Evolutionary conservation across 306 rosid genomes (phyloP).

Genomic region (Cicer chorassanicum): DNA sequence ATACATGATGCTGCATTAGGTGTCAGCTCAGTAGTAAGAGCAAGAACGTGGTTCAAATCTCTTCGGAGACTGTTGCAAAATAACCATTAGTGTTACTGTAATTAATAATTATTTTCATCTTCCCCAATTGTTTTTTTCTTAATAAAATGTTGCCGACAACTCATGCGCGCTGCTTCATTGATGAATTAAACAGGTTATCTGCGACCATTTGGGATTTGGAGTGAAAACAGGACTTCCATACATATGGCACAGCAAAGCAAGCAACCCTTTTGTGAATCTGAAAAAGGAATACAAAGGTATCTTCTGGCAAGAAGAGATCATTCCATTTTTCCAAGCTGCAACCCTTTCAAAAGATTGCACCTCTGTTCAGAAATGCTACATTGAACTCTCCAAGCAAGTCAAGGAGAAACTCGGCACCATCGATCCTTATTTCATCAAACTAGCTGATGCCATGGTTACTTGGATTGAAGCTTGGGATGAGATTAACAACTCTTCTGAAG

Average conservation of each 20-base stretch:
- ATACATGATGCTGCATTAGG: too few relatives aligned
- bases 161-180: not conserved
- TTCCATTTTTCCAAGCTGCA: constrained; percentile 80
- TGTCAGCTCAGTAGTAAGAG: too few relatives aligned
- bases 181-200: constrained; percentile 63
- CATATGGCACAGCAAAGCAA: constrained; percentile 98
- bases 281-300: constrained; percentile 90
- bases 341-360: constrained; percentile 71
- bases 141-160: not conserved
- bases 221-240: constrained; percentile 91
- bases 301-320: constrained; percentile 89
- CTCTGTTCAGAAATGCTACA: constrained; percentile 75
- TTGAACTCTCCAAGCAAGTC: constrained; percentile 87
- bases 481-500: constrained; percentile 60
- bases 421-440: constrained; percentile 74
- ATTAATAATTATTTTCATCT: too few relatives aligned
- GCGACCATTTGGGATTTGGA: constrained; percentile 83
- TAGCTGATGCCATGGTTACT: constrained; percentile 88
- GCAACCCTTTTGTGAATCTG: constrained; percentile 89
- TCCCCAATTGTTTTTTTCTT: too few relatives aligned
- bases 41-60: too few relatives aligned
- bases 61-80: too few relatives aligned
- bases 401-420: constrained; percentile 65
- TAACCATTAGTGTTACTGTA: too few relatives aligned
- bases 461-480: constrained; percentile 98